Evolutionary conservation across 2,329 filamentous ascomycete genomes (phyloP).

Genomic region (Trichoderma sp.): DNA sequence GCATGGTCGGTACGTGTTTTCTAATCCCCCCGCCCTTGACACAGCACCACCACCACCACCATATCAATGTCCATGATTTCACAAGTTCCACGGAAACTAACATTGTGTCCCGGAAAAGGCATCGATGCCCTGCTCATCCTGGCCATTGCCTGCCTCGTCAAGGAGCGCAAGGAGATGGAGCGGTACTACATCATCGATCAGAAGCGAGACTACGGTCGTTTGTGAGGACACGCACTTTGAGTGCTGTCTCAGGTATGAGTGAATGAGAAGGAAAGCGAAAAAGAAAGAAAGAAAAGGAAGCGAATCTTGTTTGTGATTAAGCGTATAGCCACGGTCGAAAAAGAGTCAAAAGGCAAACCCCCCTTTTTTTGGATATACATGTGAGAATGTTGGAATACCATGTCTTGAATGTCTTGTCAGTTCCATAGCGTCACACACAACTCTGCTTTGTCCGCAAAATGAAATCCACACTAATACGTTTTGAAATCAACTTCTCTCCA

Average conservation of each 20-base stretch:
- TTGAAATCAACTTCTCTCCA: too few relatives aligned
- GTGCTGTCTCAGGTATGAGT: neutral
- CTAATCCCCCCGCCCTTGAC: too few relatives aligned
- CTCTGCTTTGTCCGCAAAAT: too few relatives aligned
- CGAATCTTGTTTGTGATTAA: neutral
- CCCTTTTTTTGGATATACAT: neutral
- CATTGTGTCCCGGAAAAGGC: conserved; percentile 40
- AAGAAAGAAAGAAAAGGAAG: neutral
- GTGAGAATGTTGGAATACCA: conserved; percentile 1
- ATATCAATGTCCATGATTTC: too few relatives aligned
- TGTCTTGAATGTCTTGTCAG: conserved; percentile 5
- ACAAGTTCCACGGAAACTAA: neutral
- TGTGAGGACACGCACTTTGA: conserved; percentile 40
- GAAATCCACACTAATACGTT: too few relatives aligned
- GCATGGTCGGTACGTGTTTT: conserved; percentile 64
- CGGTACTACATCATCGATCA: conserved; percentile 80
- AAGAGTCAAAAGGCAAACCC: neutral
- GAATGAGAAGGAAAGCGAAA: neutral
- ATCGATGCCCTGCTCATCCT: conserved; percentile 70
- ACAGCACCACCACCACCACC: too few relatives aligned
- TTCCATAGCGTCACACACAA: conserved; percentile 6
- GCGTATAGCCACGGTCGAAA: neutral
- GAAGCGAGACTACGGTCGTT: conserved; percentile 63
- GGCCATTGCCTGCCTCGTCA: conserved; percentile 73
- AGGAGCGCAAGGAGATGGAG: conserved; percentile 78